Evolutionary conservation across 1,284 basidiomycete species (phyloP), one percentile per base, ranked within the genome.

Genomic region (Gastroboletus turbinatus): DNA sequence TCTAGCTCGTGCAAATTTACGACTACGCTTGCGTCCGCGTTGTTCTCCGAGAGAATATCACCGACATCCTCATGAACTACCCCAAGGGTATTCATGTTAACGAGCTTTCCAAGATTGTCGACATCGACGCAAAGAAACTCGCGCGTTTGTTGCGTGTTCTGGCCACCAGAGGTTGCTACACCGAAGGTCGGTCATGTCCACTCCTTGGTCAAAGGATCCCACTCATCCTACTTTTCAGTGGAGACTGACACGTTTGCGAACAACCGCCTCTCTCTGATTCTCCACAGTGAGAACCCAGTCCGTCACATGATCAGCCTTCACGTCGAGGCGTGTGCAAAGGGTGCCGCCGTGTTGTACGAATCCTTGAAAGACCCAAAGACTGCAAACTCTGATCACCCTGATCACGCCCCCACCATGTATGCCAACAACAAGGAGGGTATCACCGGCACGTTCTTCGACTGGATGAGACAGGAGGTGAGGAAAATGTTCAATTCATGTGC

Each of bases 121-220:
- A 57, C 0, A 60, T 76, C 11, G 66, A 75, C 7, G 25, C 59
- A 3, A 63, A 56, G 39, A 75, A 76, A 46, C 63, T 76, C 23
- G 57, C 55, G 1, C 67, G 67, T 14, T 51, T 74, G 39, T 56
- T 78, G 39, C 71, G 75, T 13, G 53, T 74, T 42, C 65, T 78
- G 4, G 70, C 72, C 4, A 68, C 73, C 3, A 67, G 68, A 48
- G 71, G 74, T 46, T 68, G 69, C 52, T 78, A 74, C 59, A 46
- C 25, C 10, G 77, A 79, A 66, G 67, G 73, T 69, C 4, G 14
- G 40, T 47, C 38, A 23, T 40, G 38, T 52, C 7, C 4, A 4
- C 14, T 39, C 16, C 9, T 46, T 33, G 5, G 11, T 38, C 19
- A 1, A 38, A n/a, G 29, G 27, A 30, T 5, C 5, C 0, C 17